phyloP scores from a whole-genome alignment of 2,329 filamentous ascomycete species.

The Ophiostoma fasciatum region DNA sequence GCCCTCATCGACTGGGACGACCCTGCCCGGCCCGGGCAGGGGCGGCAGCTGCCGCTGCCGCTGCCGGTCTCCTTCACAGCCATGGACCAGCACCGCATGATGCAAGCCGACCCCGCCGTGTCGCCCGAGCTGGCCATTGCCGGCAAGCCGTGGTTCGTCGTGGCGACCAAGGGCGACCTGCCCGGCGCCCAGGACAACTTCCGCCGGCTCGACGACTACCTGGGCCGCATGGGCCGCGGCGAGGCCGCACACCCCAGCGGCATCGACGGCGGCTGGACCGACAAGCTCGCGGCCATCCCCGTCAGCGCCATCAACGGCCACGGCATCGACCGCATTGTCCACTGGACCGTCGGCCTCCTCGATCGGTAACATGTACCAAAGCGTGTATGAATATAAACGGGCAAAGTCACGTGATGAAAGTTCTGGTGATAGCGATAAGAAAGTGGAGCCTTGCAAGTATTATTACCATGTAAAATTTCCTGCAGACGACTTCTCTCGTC shows the following conservation, averaged over 20 bases:
- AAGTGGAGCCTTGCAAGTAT: too few relatives aligned
- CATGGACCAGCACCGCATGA: neutral
- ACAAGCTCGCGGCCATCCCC: constrained; percentile 57
- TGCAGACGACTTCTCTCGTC: neutral
- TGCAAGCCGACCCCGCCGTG: constrained; percentile 10
- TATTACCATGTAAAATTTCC: too few relatives aligned
- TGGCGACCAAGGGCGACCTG: constrained; percentile 85
- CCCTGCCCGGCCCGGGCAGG: neutral
- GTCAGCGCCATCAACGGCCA: constrained; percentile 82
- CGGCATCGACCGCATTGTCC: constrained; percentile 60
- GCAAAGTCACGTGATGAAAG: neutral
- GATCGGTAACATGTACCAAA: constrained; percentile 21
- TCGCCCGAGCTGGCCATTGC: constrained; percentile 53
- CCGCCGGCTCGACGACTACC: constrained; percentile 49
- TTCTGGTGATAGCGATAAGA: neutral
- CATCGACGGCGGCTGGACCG: constrained; percentile 39
- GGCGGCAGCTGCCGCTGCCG: neutral
- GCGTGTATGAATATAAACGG: constrained; percentile 3
- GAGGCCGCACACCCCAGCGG: constrained; percentile 58
- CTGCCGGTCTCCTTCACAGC: constrained; percentile 16
- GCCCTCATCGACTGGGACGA: constrained; percentile 43
- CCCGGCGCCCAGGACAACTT: constrained; percentile 69
- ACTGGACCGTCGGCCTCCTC: constrained; percentile 56
- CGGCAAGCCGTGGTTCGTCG: constrained; percentile 93
- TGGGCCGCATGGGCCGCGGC: constrained; percentile 49